Conservation (phyloP, 2,329 filamentous ascomycete species). For the Xylariaceae sp. region DNA sequence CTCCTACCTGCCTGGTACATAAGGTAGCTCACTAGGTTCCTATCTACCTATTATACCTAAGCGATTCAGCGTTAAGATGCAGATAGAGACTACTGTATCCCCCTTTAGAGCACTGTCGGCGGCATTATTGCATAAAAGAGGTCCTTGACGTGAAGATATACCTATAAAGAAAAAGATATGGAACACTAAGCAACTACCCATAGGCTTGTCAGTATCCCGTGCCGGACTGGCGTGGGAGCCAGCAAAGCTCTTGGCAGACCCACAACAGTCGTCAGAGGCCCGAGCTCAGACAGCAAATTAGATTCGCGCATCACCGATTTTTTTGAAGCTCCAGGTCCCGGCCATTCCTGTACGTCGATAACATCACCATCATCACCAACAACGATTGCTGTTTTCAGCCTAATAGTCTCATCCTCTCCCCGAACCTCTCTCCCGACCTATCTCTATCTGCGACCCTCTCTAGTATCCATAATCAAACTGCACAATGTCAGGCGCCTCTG, state of each 20-base stretch:
- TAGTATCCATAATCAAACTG: background rate
- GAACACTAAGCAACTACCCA: no score
- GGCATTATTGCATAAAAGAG: no score
- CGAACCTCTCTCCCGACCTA: background rate
- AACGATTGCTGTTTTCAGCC: background rate
- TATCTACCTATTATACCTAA: no score
- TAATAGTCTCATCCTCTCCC: no score
- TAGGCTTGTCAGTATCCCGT: no score
- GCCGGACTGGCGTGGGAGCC: background rate
- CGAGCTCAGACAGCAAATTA: background rate
- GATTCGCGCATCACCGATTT: background rate
- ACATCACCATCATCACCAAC: background rate
- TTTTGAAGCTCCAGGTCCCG: background rate
- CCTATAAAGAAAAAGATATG: no score
- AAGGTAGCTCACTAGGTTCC: no score
- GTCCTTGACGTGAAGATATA: no score
- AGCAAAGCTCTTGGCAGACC: background rate
- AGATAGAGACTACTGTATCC: no score
- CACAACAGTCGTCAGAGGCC: background rate
- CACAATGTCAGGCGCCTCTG: conserved; percentile 31
- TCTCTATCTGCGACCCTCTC: background rate
- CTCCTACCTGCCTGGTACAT: no score
- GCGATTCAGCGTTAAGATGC: no score
- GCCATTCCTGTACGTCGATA: background rate
- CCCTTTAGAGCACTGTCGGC: no score